Conservation (phyloP, 306 rosid species). For the Vachellia pachyceras region DNA sequence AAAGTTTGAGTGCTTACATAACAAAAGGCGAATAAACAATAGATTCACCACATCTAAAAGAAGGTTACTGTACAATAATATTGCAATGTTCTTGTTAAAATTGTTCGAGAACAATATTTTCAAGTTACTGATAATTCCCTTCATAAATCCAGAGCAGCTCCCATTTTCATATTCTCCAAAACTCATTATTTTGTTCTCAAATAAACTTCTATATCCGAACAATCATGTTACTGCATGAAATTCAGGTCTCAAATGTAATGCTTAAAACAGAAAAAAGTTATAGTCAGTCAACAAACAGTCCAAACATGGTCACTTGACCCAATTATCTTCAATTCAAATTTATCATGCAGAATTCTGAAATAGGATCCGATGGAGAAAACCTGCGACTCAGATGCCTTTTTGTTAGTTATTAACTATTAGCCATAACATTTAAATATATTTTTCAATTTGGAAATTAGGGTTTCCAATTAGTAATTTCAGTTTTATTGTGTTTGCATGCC, state of each 20-base stretch:
- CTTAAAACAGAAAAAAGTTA: not conserved
- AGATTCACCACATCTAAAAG: not conserved
- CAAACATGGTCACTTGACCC: not conserved
- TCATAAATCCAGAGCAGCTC: not conserved
- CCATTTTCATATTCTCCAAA: constrained; percentile 18
- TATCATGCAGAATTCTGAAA: not conserved
- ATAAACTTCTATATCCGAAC: not conserved
- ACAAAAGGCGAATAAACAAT: not conserved
- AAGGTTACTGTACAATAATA: not conserved
- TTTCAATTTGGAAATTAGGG: not conserved
- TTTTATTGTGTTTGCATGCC: not conserved
- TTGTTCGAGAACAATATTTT: not conserved
- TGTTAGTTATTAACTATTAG: not conserved
- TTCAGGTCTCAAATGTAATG: no score
- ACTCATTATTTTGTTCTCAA: not conserved
- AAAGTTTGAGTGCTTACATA: not conserved
- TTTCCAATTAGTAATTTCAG: not conserved
- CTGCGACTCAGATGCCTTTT: not conserved
- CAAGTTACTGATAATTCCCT: not conserved
- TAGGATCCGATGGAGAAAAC: not conserved
- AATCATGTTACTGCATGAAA: not conserved
- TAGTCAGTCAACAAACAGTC: not conserved
- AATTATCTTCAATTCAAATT: not conserved
- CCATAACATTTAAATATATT: not conserved
- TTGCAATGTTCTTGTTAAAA: not conserved